A percentile compares a stretch with the other conserved stretches of the same genome.
These are phyloP conservation scores for Apostasia ramifera DNA, from an alignment of 106 monocot genomes.

Conservation along the genomic window DNA sequence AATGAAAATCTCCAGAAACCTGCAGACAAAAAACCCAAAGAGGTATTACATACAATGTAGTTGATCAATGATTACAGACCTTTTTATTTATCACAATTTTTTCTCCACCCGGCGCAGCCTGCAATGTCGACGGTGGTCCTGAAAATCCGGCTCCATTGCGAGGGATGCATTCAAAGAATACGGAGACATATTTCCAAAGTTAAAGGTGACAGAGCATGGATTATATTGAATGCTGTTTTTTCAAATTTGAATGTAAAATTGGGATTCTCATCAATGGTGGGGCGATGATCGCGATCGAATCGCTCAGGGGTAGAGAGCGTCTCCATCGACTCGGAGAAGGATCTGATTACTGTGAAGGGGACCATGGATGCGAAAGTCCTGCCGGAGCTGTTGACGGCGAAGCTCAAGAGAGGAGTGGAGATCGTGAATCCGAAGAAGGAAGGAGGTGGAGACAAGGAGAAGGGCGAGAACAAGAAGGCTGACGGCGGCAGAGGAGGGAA, in stretches of 20 bases:
- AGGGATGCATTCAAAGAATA: slow-evolving; percentile 64
- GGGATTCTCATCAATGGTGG: too few relatives aligned
- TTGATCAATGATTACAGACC: too few relatives aligned
- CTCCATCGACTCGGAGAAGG: slow-evolving; percentile 31
- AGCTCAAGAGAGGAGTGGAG: slow-evolving; percentile 47
- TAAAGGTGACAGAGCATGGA: slow-evolving; percentile 34
- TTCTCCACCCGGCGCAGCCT: slow-evolving; percentile 13
- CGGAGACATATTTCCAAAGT: slow-evolving; percentile 30
- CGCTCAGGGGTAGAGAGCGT: slow-evolving; percentile 56
- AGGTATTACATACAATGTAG: background rate
- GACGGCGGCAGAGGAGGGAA: slow-evolving; percentile 9
- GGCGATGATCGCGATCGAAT: too few relatives aligned
- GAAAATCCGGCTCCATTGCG: slow-evolving; percentile 69
- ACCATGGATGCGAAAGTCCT: slow-evolving; percentile 57
- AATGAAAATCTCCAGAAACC: slow-evolving; percentile 10
- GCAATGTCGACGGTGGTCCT: slow-evolving; percentile 44
- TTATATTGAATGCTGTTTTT: background rate
- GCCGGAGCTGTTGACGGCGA: slow-evolving; percentile 20
- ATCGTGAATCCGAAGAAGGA: slow-evolving; percentile 32
- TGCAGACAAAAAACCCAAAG: slow-evolving; percentile 24
- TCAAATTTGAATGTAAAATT: too few relatives aligned
- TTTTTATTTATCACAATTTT: background rate
- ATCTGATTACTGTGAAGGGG: slow-evolving; percentile 66
- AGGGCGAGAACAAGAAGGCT: slow-evolving; percentile 9
- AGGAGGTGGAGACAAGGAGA: slow-evolving; percentile 17